Evolutionary conservation across 2,329 filamentous ascomycete genomes (phyloP).

Genomic region (Penicillium sp.): DNA sequence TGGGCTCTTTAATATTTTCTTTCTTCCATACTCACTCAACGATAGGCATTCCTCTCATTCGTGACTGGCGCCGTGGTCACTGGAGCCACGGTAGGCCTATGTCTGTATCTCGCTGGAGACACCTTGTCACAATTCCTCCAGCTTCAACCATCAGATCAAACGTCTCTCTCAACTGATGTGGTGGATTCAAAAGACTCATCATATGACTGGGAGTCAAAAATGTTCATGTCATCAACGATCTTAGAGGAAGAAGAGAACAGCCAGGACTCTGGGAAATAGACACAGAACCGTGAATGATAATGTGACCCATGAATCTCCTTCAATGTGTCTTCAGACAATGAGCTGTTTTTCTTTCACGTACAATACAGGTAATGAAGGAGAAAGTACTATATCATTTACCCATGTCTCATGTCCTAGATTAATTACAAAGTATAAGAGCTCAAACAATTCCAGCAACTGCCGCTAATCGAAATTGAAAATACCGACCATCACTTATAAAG

Average conservation of each 20-base stretch:
- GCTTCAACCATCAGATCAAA: slow-evolving; percentile 24
- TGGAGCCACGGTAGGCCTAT: slow-evolving; percentile 64
- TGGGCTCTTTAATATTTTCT: background rate
- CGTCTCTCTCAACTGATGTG: background rate
- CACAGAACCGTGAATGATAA: background rate
- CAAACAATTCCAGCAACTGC: background rate
- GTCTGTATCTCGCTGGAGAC: slow-evolving; percentile 60
- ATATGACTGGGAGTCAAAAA: slow-evolving; percentile 22
- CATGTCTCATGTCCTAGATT: background rate
- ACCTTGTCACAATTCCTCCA: slow-evolving; percentile 54
- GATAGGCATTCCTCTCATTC: slow-evolving; percentile 22
- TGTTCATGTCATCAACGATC: slow-evolving; percentile 30
- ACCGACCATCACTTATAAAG: background rate
- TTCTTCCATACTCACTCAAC: background rate
- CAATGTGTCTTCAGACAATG: background rate
- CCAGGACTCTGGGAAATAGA: slow-evolving; percentile 13
- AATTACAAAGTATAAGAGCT: background rate
- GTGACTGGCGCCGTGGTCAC: slow-evolving; percentile 61
- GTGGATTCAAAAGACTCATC: slow-evolving; percentile 15
- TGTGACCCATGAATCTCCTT: background rate
- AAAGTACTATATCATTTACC: too few relatives aligned
- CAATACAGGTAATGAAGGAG: background rate
- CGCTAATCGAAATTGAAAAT: background rate
- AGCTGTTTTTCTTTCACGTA: background rate
- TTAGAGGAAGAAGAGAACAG: slow-evolving; percentile 37